Conservation (phyloP, 2,329 filamentous ascomycete genomes). For the Monilinia vaccinii-corymbosi region DNA sequence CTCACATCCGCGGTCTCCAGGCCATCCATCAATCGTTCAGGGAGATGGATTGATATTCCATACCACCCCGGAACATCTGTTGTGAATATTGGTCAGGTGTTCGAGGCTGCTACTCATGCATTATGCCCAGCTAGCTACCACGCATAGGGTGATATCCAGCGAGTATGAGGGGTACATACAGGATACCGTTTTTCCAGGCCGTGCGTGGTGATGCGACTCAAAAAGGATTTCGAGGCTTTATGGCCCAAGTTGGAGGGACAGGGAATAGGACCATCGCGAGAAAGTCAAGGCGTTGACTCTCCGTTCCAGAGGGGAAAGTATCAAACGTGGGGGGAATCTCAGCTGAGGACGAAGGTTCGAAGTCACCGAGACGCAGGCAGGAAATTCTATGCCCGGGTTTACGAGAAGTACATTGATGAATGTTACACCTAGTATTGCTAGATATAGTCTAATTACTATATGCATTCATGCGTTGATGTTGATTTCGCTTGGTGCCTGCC, state of each 20-base stretch:
- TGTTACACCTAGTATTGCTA: no score
- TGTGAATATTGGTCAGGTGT: constrained; percentile 7
- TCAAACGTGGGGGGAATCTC: constrained; percentile 9
- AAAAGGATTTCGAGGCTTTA: constrained; percentile 7
- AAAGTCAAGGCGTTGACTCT: neutral
- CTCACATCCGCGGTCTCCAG: constrained; percentile 7
- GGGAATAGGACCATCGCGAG: neutral
- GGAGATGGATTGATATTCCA: constrained; percentile 6
- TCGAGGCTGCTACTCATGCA: constrained; percentile 7
- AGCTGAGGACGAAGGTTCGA: constrained; percentile 8
- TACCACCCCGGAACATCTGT: constrained; percentile 7
- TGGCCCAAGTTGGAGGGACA: neutral
- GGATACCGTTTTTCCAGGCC: constrained; percentile 5
- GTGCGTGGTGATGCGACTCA: constrained; percentile 8
- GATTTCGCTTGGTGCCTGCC: no score
- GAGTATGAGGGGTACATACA: constrained; percentile 7
- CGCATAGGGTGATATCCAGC: constrained; percentile 4
- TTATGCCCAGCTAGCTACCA: constrained; percentile 7
- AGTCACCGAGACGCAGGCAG: neutral
- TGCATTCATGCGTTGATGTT: no score
- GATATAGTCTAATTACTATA: no score
- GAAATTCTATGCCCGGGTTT: neutral
- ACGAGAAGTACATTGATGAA: constrained; percentile 4
- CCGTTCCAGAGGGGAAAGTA: constrained; percentile 2
- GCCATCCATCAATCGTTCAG: constrained; percentile 8